Conservation (phyloP, 495 filamentous ascomycete species). For the Podospora anserina region DNA sequence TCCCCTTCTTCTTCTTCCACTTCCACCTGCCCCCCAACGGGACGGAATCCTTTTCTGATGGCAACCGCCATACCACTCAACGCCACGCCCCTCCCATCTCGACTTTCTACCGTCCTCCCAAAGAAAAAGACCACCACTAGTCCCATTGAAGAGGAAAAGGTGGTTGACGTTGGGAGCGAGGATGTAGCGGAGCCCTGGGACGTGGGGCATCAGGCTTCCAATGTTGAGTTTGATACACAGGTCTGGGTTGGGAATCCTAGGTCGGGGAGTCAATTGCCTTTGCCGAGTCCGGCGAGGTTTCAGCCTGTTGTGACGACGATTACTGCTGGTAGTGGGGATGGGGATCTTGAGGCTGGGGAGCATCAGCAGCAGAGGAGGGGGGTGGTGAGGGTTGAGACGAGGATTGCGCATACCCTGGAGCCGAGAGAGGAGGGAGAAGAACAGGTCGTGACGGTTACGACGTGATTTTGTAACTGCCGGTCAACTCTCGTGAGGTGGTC, state of each 20-base stretch:
- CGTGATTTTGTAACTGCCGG: too few species aligned
- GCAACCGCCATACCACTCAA: background rate
- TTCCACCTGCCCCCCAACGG: background rate
- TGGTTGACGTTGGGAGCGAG: too few species aligned
- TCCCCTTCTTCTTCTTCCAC: background rate
- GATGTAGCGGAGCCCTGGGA: background rate
- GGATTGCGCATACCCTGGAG: slow-evolving; percentile 11
- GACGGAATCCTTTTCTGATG: background rate
- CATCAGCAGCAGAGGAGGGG: background rate
- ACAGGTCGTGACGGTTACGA: background rate
- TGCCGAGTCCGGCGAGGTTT: background rate
- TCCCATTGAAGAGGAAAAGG: background rate
- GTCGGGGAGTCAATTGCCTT: background rate
- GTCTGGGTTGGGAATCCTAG: slow-evolving; percentile 10
- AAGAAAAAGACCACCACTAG: background rate
- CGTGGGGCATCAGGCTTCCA: slow-evolving; percentile 3
- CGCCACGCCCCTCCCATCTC: background rate
- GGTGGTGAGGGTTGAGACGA: slow-evolving; percentile 19
- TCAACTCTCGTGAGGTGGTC: too few species aligned
- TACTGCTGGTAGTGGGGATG: background rate
- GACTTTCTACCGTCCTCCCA: background rate
- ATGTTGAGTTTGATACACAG: slow-evolving; percentile 9
- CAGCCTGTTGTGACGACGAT: background rate
- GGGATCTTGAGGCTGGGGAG: slow-evolving; percentile 7
- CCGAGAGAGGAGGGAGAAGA: background rate